A percentile compares a stretch with the other conserved stretches of the same genome.
phyloP scores from a whole-genome alignment of 257 asterid genomes.

The Eustoma russellianum region DNA sequence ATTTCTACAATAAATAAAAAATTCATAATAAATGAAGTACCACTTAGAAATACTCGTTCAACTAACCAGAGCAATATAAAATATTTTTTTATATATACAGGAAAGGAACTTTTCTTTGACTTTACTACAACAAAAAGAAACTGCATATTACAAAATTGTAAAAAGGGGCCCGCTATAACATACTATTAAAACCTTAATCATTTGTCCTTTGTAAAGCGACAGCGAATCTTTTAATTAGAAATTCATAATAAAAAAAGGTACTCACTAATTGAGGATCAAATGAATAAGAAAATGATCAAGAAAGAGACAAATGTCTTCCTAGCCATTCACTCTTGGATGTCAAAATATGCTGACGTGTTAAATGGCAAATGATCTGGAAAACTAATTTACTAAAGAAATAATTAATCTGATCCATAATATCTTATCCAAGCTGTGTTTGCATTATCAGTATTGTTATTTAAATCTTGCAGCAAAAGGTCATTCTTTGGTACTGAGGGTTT shows the following conservation, averaged over 20 bases:
- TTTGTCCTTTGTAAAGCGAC: slow-evolving; percentile 44
- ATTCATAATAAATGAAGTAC: too few species aligned
- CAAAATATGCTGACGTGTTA: neutral
- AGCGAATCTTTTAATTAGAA: slow-evolving; percentile 36
- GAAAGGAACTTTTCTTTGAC: slow-evolving; percentile 11
- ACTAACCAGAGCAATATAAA: too few species aligned
- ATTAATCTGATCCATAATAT: too few species aligned
- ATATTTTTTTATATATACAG: too few species aligned
- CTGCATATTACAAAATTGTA: slow-evolving; percentile 4
- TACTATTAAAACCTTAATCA: slow-evolving; percentile 11
- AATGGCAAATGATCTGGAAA: slow-evolving; percentile 28
- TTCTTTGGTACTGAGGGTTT: too few species aligned
- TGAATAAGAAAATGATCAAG: slow-evolving; percentile 16
- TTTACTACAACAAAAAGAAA: neutral
- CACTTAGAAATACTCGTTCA: too few species aligned
- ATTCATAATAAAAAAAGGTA: slow-evolving; percentile 17
- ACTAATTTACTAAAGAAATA: neutral
- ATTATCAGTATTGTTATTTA: neutral
- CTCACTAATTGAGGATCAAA: slow-evolving; percentile 13
- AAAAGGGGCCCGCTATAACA: neutral
- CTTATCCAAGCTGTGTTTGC: slow-evolving; percentile 2
- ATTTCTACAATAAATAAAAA: too few species aligned
- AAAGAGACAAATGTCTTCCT: slow-evolving; percentile 50
- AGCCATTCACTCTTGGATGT: slow-evolving; percentile 33
- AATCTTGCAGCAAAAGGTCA: too few species aligned